Conservation (phyloP, 2,329 filamentous ascomycete genomes). For the Venturia carpophila region DNA sequence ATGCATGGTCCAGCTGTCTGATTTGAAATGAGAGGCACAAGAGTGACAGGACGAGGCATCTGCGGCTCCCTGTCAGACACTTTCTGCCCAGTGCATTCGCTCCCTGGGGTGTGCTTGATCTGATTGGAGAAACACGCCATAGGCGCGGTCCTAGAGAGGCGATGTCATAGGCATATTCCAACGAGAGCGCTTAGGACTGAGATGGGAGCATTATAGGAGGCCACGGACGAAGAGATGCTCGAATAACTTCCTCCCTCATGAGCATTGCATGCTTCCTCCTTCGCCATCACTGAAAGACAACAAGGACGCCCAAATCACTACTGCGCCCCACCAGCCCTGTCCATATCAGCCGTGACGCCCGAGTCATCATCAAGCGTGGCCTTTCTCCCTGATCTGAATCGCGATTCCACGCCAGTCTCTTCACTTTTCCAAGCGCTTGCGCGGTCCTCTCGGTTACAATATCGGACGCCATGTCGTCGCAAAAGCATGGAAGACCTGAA, state of each 20-base stretch:
- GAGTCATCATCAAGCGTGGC: conserved; percentile 1
- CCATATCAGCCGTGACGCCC: background rate
- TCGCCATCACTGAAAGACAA: background rate
- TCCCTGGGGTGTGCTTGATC: background rate
- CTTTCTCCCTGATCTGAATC: background rate
- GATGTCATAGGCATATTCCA: background rate
- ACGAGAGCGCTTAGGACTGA: background rate
- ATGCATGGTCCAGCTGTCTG: background rate
- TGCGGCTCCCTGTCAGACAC: background rate
- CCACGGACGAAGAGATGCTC: background rate
- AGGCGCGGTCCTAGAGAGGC: background rate
- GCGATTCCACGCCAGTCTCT: background rate
- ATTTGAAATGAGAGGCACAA: conserved; percentile 5
- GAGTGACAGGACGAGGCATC: background rate
- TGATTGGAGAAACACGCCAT: background rate
- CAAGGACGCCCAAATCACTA: background rate
- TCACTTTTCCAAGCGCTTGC: background rate
- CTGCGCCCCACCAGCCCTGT: conserved; percentile 6
- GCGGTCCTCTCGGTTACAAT: background rate
- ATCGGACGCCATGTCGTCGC: conserved; percentile 13
- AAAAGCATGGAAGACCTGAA: conserved; percentile 56
- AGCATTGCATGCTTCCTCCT: background rate
- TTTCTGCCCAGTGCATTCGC: background rate
- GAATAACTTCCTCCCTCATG: background rate
- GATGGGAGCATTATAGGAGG: background rate